Evolutionary conservation across 1,284 basidiomycete genomes (phyloP).

Genomic region (Cryptococcus sp.): DNA sequence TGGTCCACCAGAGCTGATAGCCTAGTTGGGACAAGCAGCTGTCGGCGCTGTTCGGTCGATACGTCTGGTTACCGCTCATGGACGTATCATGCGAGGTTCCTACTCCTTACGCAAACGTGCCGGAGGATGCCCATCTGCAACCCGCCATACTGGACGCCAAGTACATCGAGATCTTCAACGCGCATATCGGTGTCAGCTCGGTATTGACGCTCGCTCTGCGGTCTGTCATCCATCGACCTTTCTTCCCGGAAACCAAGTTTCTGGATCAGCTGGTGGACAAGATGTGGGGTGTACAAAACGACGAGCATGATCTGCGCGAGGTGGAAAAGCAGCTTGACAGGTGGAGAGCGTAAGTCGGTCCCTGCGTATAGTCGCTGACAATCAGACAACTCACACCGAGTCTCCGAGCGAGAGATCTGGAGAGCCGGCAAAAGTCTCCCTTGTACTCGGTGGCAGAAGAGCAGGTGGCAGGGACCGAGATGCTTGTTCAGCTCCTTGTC

Average conservation of each 20-base stretch:
- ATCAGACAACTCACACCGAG: conserved; percentile 2
- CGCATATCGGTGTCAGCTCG: conserved; percentile 2
- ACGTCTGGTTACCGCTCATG: conserved; percentile 1
- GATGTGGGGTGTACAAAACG: conserved; percentile 2
- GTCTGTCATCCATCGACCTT: conserved; percentile 2
- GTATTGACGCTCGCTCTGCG: neutral
- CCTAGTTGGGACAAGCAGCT: conserved; percentile 3
- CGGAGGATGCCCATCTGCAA: conserved; percentile 2
- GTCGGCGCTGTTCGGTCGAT: conserved; percentile 1
- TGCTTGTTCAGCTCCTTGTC: conserved; percentile 1
- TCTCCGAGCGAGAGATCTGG: neutral
- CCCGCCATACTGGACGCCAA: conserved; percentile 5
- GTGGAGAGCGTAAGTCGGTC: conserved; percentile 4
- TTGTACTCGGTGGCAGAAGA: conserved; percentile 3
- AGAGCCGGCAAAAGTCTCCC: conserved; percentile 1
- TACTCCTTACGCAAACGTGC: conserved; percentile 1
- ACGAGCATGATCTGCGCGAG: conserved; percentile 2
- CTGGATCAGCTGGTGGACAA: conserved; percentile 1
- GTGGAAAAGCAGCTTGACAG: conserved; percentile 1
- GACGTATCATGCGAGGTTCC: conserved; percentile 3
- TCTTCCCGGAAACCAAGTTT: conserved; percentile 2
- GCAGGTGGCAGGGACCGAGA: conserved; percentile 3
- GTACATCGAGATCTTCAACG: conserved; percentile 4
- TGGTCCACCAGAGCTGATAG: neutral
- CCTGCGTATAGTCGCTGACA: neutral